Evolutionary conservation across 2,329 filamentous ascomycete species (phyloP).

Genomic region (Epichloe glyceriae): DNA sequence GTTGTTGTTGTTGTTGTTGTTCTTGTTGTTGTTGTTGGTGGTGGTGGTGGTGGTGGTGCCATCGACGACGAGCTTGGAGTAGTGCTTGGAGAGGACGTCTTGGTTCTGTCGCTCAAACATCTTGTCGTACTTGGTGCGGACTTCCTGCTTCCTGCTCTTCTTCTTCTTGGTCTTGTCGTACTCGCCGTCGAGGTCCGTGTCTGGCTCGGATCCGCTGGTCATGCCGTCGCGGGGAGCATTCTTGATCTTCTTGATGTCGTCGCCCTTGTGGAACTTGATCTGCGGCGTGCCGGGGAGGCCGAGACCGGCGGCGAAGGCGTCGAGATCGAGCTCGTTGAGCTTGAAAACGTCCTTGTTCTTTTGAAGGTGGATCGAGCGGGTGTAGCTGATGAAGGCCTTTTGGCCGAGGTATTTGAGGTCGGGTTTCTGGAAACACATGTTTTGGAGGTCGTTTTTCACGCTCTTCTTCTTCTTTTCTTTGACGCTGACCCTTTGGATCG

Average conservation of each 20-base stretch:
- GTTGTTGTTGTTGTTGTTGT: not conserved
- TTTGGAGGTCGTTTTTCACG: conserved; percentile 75
- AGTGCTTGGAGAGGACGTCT: conserved; percentile 88
- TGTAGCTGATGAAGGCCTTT: conserved; percentile 89
- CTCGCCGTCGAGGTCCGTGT: conserved; percentile 37
- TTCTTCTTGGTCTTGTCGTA: conserved; percentile 25
- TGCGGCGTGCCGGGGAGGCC: conserved; percentile 84
- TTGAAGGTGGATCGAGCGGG: conserved; percentile 72
- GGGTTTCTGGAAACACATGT: conserved; percentile 90
- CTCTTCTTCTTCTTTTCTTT: conserved; percentile 79
- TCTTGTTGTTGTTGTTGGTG: conserved; percentile 48
- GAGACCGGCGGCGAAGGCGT: conserved; percentile 73
- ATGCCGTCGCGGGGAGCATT: conserved; percentile 63
- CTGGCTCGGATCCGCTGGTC: conserved; percentile 47
- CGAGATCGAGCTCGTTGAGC: conserved; percentile 67
- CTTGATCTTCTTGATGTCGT: conserved; percentile 76
- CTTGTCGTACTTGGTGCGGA: conserved; percentile 88
- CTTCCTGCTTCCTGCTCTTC: conserved; percentile 53
- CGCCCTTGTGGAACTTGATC: conserved; percentile 86
- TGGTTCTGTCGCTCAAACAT: conserved; percentile 98
- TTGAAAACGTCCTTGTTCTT: conserved; percentile 88
- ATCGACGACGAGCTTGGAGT: conserved; percentile 65
- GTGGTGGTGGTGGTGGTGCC: conserved; percentile 43
- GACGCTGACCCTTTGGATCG: conserved; percentile 75
- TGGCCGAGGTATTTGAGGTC: conserved; percentile 91